phyloP scores from a whole-genome alignment of 768 basidiomycete genomes.

The Serpula lacrymans region DNA sequence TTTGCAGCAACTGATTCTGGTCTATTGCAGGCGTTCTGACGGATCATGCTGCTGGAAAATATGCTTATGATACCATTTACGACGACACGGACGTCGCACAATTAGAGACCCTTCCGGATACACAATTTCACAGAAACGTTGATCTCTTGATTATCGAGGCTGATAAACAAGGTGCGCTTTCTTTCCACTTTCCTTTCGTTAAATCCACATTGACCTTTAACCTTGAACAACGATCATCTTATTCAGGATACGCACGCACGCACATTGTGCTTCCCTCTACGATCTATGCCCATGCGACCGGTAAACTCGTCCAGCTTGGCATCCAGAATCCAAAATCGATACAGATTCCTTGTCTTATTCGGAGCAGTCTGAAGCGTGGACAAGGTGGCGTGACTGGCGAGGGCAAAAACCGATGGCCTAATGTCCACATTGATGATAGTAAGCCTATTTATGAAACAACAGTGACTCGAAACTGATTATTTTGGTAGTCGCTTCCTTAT shows the following conservation, averaged over 20 bases:
- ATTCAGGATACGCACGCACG: conserved; percentile 47
- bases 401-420: conserved; percentile 60
- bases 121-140: conserved; percentile 46
- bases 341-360: conserved; percentile 49
- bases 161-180: conserved; percentile 39
- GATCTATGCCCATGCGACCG: conserved; percentile 55
- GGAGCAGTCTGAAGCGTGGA: conserved; percentile 41
- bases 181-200: not conserved
- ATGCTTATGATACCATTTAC: conserved; percentile 37
- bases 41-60: conserved; percentile 38
- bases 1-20: not conserved
- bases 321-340: conserved; percentile 51
- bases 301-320: conserved; percentile 45
- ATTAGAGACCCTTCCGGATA: conserved; percentile 42
- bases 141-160: conserved; percentile 47
- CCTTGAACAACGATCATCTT: conserved; percentile 20
- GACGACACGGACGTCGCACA: conserved; percentile 45
- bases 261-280: conserved; percentile 53
- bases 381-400: conserved; percentile 53
- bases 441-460: too few species aligned
- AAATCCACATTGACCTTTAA: too few species aligned
- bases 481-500: conserved; percentile 41
- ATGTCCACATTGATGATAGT: conserved; percentile 56
- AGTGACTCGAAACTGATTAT: not conserved
- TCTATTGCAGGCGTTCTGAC: conserved; percentile 8